These are phyloP conservation scores for Butyriboletus appendiculatus DNA, from an alignment of 1,284 basidiomycete genomes.

Conservation along the genomic window DNA sequence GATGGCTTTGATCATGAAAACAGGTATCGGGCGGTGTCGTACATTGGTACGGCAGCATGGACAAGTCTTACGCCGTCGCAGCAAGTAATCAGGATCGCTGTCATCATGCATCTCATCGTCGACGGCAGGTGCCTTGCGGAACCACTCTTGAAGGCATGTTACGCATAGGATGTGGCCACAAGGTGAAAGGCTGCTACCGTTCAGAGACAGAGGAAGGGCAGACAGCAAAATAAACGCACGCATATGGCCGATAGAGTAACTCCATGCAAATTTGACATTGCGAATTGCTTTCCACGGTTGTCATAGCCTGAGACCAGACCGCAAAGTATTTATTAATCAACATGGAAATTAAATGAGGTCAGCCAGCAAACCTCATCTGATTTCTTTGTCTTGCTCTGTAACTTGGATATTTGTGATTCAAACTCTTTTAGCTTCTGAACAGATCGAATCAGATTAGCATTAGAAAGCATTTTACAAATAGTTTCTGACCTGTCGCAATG, in stretches of 20 bases:
- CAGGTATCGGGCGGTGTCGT: conserved; percentile 58
- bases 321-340: neutral
- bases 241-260: conserved; percentile 57
- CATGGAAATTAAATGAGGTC: neutral
- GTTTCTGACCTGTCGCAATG: conserved; percentile 20
- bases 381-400: conserved; percentile 50
- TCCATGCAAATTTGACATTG: conserved; percentile 80
- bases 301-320: conserved; percentile 44
- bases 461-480: neutral
- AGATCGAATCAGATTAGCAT: neutral
- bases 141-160: conserved; percentile 72
- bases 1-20: conserved; percentile 67
- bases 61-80: conserved; percentile 65
- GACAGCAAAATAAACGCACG: conserved; percentile 42
- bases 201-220: conserved; percentile 3
- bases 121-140: conserved; percentile 59
- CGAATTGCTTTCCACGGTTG: conserved; percentile 54
- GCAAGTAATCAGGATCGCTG: conserved; percentile 49
- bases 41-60: conserved; percentile 66
- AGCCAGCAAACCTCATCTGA: conserved; percentile 51
- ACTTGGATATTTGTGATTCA: conserved; percentile 44
- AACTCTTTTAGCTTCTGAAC: conserved; percentile 51
- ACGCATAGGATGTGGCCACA: conserved; percentile 75
- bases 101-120: conserved; percentile 57
- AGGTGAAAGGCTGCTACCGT: conserved; percentile 54